These are phyloP conservation scores for Coemansia guatemalensis DNA, from an alignment of 192 early-diverging fungal species.

Conservation along the genomic window DNA sequence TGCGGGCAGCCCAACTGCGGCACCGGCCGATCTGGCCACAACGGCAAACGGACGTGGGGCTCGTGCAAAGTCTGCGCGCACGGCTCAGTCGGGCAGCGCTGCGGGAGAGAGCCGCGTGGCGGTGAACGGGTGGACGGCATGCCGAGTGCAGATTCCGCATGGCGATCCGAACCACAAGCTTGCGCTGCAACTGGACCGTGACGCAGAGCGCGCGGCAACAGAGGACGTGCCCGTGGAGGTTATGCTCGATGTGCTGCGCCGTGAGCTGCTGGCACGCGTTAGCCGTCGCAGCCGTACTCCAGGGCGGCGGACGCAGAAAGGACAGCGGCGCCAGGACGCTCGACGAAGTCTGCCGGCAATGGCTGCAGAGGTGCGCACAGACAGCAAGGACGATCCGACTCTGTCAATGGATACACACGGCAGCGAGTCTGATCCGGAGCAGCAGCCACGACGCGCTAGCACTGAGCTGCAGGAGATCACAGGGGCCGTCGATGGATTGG, in stretches of 20 bases:
- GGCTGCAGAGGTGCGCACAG: neutral
- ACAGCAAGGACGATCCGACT: neutral
- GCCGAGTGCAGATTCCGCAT: slow-evolving; percentile 42
- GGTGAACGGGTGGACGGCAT: slow-evolving; percentile 68
- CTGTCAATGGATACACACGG: neutral
- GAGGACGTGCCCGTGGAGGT: slow-evolving; percentile 9
- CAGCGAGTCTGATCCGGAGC: slow-evolving; percentile 2
- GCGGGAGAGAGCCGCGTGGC: slow-evolving; percentile 54
- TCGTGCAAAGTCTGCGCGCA: neutral
- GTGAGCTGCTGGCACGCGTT: slow-evolving; percentile 21
- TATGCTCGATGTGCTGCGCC: slow-evolving; percentile 33
- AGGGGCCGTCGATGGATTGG: slow-evolving; percentile 39
- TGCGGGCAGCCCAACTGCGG: neutral
- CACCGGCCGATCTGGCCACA: neutral
- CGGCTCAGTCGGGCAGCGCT: neutral
- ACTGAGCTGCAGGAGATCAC: slow-evolving; percentile 16
- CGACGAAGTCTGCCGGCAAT: slow-evolving; percentile 2
- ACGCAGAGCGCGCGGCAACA: neutral
- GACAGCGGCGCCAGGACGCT: neutral
- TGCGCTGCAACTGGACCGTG: slow-evolving; percentile 17
- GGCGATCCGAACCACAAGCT: slow-evolving; percentile 24
- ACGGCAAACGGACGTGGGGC: neutral
- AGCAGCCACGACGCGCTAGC: neutral
- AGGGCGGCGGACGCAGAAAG: neutral
- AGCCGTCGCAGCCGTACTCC: slow-evolving; percentile 4